Conservation (phyloP, 495 filamentous ascomycete species). For the Penicillium argentinense region DNA sequence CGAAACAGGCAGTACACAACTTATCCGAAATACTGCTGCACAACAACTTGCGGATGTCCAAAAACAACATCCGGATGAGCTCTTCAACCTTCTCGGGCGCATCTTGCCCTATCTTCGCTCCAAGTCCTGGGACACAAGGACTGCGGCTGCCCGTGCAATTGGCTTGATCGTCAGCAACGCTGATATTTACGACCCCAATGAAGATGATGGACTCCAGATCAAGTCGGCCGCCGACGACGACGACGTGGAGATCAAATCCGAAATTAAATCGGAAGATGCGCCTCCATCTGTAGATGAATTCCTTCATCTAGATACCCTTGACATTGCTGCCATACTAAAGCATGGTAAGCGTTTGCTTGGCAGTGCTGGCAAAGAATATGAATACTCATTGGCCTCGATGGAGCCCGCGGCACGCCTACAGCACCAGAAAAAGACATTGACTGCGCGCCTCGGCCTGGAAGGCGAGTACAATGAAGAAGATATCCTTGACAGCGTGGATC, state of each 20-base stretch:
- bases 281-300: conserved; percentile 41
- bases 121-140: conserved; percentile 94
- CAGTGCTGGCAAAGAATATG: conserved; percentile 78
- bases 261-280: conserved; percentile 37
- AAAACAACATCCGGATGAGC: conserved; percentile 93
- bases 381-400: conserved; percentile 75
- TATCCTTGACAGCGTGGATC: conserved; percentile 63
- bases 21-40: conserved; percentile 95
- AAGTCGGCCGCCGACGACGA: conserved; percentile 53
- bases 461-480: conserved; percentile 87
- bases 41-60: conserved; percentile 96
- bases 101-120: conserved; percentile 90
- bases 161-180: conserved; percentile 91
- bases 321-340: conserved; percentile 74
- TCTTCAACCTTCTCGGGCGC: conserved; percentile 95
- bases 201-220: conserved; percentile 50
- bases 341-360: conserved; percentile 80
- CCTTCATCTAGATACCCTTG: conserved; percentile 71
- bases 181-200: conserved; percentile 83
- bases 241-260: conserved; percentile 49
- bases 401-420: conserved; percentile 78
- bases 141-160: conserved; percentile 86
- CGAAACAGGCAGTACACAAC: conserved; percentile 90
- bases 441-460: conserved; percentile 74
- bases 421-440: conserved; percentile 87